Percentiles rank a stretch among this genome's conserved stretches.
Conservation (phyloP, 768 basidiomycete species). For the Auricularia heimuer region DNA sequence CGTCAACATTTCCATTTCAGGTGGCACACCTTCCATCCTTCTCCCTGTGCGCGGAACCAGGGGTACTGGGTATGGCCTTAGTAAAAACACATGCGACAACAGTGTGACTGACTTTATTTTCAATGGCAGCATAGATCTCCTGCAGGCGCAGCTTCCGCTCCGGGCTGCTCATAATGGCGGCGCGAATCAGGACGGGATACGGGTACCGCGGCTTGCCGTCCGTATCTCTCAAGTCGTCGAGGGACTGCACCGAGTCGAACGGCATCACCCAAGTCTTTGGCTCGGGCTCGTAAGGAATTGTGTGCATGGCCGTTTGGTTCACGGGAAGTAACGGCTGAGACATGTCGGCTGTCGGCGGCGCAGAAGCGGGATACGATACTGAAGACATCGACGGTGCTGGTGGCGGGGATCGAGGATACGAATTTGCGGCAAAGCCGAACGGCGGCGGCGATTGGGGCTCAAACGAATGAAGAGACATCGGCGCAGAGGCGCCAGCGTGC, state of each 20-base stretch:
- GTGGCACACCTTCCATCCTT: background rate
- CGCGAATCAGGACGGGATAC: background rate
- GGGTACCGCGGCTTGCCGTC: background rate
- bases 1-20: background rate
- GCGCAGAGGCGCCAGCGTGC: background rate
- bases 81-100: background rate
- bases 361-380: background rate
- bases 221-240: background rate
- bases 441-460: background rate
- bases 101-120: background rate
- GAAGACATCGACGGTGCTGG: background rate
- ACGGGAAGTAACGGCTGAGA: background rate
- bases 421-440: background rate
- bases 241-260: background rate
- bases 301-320: background rate
- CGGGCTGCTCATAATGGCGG: background rate
- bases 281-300: slow-evolving; percentile 1
- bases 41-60: background rate
- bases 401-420: background rate
- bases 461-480: background rate
- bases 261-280: background rate
- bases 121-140: background rate
- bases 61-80: background rate
- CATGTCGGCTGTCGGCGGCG: background rate
- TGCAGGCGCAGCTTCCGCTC: background rate